Evolutionary conservation across 495 filamentous ascomycete genomes (phyloP).

Genomic region (Podospora appendiculata): DNA sequence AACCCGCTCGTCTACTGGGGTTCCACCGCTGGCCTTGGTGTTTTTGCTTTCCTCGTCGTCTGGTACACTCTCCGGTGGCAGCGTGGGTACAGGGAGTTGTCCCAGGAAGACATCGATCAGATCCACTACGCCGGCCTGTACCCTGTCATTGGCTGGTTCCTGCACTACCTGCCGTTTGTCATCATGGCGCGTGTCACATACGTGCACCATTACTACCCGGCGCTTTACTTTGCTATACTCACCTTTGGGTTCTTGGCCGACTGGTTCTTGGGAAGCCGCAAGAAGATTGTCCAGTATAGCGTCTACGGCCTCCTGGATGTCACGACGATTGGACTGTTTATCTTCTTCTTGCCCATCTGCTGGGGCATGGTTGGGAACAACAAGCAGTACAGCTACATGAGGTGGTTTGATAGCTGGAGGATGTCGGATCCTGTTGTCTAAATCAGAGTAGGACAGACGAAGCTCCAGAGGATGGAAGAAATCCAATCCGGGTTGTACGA

Average conservation of each 20-base stretch:
- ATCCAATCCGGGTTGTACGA: background rate
- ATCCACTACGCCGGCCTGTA: conserved; percentile 93
- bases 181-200: conserved; percentile 98
- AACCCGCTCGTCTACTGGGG: conserved; percentile 97
- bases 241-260: conserved; percentile 82
- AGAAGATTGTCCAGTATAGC: conserved; percentile 50
- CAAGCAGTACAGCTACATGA: conserved; percentile 81
- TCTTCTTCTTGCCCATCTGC: conserved; percentile 87
- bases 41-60: conserved; percentile 60
- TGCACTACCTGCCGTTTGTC: conserved; percentile 93
- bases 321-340: conserved; percentile 68
- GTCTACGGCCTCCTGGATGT: conserved; percentile 67
- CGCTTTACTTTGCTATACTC: conserved; percentile 95
- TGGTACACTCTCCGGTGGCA: conserved; percentile 97
- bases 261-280: conserved; percentile 61
- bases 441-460: conserved; percentile 9
- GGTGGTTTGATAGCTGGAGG: conserved; percentile 72
- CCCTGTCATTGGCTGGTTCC: conserved; percentile 85
- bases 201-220: conserved; percentile 98
- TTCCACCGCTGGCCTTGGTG: conserved; percentile 66
- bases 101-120: conserved; percentile 70
- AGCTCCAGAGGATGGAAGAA: background rate
- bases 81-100: conserved; percentile 83
- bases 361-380: conserved; percentile 89
- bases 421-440: conserved; percentile 44